Conservation (phyloP, 129 eudicot species). For the Arctium lappa region DNA sequence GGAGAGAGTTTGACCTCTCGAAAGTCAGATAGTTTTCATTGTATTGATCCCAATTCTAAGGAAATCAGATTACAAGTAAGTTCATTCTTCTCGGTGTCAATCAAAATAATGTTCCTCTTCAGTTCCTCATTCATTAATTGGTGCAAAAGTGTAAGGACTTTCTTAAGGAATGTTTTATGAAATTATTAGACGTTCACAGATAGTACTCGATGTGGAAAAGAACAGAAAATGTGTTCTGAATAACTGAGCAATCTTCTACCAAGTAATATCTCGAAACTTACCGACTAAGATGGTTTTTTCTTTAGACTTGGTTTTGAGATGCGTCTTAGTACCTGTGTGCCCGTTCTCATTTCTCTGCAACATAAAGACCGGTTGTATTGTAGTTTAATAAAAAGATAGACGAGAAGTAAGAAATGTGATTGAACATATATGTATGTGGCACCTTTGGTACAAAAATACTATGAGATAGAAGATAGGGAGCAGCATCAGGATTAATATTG, state of each 20-base stretch:
- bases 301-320: constrained; percentile 58
- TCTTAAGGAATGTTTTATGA: background rate
- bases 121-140: background rate
- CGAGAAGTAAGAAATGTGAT: background rate
- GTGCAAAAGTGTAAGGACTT: background rate
- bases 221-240: background rate
- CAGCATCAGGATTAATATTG: constrained; percentile 69
- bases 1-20: no score
- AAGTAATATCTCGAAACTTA: constrained; percentile 16
- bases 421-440: constrained; percentile 14
- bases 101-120: background rate
- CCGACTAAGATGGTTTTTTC: constrained; percentile 68
- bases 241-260: background rate
- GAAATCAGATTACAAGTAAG: background rate
- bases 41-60: no score
- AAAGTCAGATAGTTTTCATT: background rate
- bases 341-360: constrained; percentile 68
- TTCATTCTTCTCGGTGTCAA: background rate
- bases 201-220: background rate
- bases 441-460: constrained; percentile 83
- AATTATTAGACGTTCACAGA: background rate
- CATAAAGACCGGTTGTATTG: constrained; percentile 11
- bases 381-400: background rate
- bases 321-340: constrained; percentile 68
- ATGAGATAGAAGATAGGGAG: constrained; percentile 72